Conservation (phyloP, 768 basidiomycete species). For the Daedalea quercina region DNA sequence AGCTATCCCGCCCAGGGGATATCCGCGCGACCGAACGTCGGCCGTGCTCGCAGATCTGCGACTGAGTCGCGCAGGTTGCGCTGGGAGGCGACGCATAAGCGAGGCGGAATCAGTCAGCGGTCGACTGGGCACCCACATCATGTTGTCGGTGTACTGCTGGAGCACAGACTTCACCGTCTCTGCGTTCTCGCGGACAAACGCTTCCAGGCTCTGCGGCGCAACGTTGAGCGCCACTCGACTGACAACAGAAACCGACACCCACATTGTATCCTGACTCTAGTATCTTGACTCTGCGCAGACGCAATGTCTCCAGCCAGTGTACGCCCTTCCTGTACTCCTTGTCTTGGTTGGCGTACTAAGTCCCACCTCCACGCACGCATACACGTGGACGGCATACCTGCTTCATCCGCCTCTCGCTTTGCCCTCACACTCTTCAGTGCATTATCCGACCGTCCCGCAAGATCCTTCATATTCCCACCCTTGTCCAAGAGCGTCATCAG, state of each 20-base stretch:
- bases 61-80: conserved; percentile 71
- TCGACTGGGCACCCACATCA: conserved; percentile 71
- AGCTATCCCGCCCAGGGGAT: conserved; percentile 63
- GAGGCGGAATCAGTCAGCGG: too few species aligned
- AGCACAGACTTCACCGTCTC: conserved; percentile 55
- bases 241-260: conserved; percentile 15
- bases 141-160: conserved; percentile 71
- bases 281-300: conserved; percentile 76
- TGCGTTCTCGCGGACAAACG: conserved; percentile 70
- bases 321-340: conserved; percentile 87
- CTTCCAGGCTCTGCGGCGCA: conserved; percentile 64
- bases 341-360: conserved; percentile 37
- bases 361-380: not conserved
- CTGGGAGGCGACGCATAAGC: too few species aligned
- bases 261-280: conserved; percentile 79
- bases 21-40: conserved; percentile 58
- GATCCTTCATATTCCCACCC: conserved; percentile 56
- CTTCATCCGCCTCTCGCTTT: conserved; percentile 88
- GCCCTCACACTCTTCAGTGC: conserved; percentile 73
- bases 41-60: conserved; percentile 64
- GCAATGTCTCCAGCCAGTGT: conserved; percentile 88
- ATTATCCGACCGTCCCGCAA: conserved; percentile 51
- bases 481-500: conserved; percentile 83
- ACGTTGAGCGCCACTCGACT: not conserved
- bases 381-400: conserved; percentile 42